These are phyloP conservation scores for Amanita brunnescens DNA, from an alignment of 768 basidiomycete genomes.

Conservation along the genomic window DNA sequence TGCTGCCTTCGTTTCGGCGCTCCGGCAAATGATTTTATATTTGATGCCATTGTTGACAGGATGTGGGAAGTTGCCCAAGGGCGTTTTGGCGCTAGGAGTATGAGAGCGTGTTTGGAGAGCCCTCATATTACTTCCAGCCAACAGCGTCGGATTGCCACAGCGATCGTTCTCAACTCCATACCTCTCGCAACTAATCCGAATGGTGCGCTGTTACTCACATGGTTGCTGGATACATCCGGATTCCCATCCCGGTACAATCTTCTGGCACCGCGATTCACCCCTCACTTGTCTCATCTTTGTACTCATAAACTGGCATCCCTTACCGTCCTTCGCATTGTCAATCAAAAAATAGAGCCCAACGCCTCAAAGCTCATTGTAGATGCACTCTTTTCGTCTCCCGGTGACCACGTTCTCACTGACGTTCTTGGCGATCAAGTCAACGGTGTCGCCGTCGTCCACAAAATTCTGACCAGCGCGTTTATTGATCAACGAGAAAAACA, in stretches of 20 bases:
- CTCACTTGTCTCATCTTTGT: slow-evolving; percentile 93
- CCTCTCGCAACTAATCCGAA: slow-evolving; percentile 97
- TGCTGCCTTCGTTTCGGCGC: slow-evolving; percentile 87
- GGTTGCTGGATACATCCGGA: slow-evolving; percentile 91
- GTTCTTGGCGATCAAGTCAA: slow-evolving; percentile 95
- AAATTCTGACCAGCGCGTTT: slow-evolving; percentile 83
- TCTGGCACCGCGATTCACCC: slow-evolving; percentile 91
- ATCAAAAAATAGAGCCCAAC: slow-evolving; percentile 89
- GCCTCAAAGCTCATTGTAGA: slow-evolving; percentile 84
- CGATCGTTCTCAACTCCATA: slow-evolving; percentile 94
- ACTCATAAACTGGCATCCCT: slow-evolving; percentile 96
- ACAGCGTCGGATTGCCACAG: slow-evolving; percentile 90
- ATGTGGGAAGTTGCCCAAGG: slow-evolving; percentile 99
- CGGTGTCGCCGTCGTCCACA: slow-evolving; percentile 87
- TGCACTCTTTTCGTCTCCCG: slow-evolving; percentile 82
- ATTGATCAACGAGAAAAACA: slow-evolving; percentile 64
- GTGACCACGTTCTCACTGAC: slow-evolving; percentile 87
- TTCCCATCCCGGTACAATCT: slow-evolving; percentile 95
- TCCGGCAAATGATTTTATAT: slow-evolving; percentile 91
- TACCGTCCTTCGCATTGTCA: slow-evolving; percentile 91
- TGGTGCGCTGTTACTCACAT: slow-evolving; percentile 89
- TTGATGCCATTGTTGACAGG: slow-evolving; percentile 95
- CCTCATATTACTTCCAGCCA: slow-evolving; percentile 81
- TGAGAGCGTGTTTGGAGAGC: slow-evolving; percentile 94
- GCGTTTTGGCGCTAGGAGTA: slow-evolving; percentile 94